A percentile compares a stretch with the other conserved stretches of the same genome.
Evolutionary conservation across 176 grass and related monocot genomes (phyloP).

Genomic region (Oryza glaberrima): DNA sequence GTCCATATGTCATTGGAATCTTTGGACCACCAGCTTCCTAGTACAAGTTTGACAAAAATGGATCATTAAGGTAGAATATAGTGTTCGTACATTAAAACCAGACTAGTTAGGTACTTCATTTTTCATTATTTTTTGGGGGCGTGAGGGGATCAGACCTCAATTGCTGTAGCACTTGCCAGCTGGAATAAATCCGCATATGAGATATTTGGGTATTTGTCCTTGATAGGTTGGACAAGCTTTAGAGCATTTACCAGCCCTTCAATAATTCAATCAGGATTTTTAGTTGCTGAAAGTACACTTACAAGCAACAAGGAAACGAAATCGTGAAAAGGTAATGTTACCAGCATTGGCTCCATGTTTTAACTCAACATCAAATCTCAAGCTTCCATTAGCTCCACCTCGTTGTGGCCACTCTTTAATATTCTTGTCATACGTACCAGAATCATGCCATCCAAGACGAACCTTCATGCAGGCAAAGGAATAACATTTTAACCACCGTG

Average conservation of each 20-base stretch:
- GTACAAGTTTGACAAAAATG: slow-evolving; percentile 35
- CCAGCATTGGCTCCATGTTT: slow-evolving; percentile 99
- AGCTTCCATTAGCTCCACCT: slow-evolving; percentile 95
- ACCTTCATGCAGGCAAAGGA: slow-evolving; percentile 55
- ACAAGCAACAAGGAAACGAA: slow-evolving; percentile 23
- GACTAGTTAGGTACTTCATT: slow-evolving; percentile 20
- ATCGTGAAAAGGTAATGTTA: slow-evolving; percentile 44
- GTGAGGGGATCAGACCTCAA: slow-evolving; percentile 64
- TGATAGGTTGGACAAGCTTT: slow-evolving; percentile 90
- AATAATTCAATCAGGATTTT: slow-evolving; percentile 10
- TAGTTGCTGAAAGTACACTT: slow-evolving; percentile 14
- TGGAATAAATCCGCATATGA: slow-evolving; percentile 93
- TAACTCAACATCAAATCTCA: slow-evolving; percentile 88
- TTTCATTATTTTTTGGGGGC: background rate
- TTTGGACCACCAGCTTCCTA: slow-evolving; percentile 94
- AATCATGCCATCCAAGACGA: slow-evolving; percentile 94
- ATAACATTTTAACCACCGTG: slow-evolving; percentile 15
- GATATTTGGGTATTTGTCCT: slow-evolving; percentile 75
- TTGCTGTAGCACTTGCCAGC: slow-evolving; percentile 94
- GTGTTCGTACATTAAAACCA: slow-evolving; percentile 22
- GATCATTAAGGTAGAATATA: background rate
- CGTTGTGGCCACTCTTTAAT: slow-evolving; percentile 86
- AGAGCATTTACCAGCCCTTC: slow-evolving; percentile 90
- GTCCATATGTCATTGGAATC: slow-evolving; percentile 92
- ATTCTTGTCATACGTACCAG: slow-evolving; percentile 93